Evolutionary conservation across 768 basidiomycete species (phyloP).

Genomic region (Amanita pallidorosea): DNA sequence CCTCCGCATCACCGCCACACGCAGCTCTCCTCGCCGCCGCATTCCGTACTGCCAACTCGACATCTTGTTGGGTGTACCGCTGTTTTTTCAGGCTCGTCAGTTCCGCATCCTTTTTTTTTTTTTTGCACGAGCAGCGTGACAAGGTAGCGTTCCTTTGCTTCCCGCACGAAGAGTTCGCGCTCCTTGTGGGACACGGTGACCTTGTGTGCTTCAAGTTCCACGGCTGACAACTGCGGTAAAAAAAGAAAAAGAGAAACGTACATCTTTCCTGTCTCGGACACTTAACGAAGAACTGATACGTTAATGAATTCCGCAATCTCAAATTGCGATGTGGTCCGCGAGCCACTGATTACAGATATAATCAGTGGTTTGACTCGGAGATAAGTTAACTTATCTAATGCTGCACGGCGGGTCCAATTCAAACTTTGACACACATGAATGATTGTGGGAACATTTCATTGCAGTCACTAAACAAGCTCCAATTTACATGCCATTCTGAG

Average conservation of each 20-base stretch:
- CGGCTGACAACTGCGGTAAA: constrained; percentile 29
- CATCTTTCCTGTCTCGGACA: constrained; percentile 74
- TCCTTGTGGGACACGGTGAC: constrained; percentile 44
- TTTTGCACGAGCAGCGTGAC: constrained; percentile 37
- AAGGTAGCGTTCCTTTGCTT: constrained; percentile 47
- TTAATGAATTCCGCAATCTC: no score
- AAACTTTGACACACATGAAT: no score
- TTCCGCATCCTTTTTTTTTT: constrained; percentile 54
- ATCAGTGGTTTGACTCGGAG: no score
- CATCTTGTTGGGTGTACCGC: constrained; percentile 20
- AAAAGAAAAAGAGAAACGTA: constrained; percentile 20
- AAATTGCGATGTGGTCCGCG: no score
- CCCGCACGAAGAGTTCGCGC: constrained; percentile 48
- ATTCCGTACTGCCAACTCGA: constrained; percentile 39
- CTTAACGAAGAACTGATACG: no score
- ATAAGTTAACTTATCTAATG: no score
- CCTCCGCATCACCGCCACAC: constrained; percentile 49
- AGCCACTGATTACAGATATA: no score
- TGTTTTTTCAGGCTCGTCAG: constrained; percentile 42
- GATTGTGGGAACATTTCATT: no score
- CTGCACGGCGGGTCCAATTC: no score
- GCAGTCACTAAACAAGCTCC: no score
- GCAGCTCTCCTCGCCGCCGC: constrained; percentile 54
- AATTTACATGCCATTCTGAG: no score
- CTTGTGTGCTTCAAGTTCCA: constrained; percentile 62